phyloP scores from a whole-genome alignment of 495 filamentous ascomycete species.

The Chaetomium cochliodes region DNA sequence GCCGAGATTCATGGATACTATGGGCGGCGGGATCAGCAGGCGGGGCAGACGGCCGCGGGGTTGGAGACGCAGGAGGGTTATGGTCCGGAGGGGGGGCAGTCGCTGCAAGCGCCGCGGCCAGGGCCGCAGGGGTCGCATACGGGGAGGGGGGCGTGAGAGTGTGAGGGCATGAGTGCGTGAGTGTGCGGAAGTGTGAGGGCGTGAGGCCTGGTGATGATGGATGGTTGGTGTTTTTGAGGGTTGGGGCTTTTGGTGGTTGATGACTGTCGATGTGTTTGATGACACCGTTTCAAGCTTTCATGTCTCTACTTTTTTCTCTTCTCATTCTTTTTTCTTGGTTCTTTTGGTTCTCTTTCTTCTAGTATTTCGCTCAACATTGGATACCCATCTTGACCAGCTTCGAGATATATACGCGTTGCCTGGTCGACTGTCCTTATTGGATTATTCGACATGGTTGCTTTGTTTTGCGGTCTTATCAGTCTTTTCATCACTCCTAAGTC shows the following conservation, averaged over 20 bases:
- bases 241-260: background rate
- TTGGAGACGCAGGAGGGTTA: conserved; percentile 8
- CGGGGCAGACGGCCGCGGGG: conserved; percentile 38
- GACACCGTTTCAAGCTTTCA: background rate
- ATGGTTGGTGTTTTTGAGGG: background rate
- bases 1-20: conserved; percentile 40
- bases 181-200: too few species aligned
- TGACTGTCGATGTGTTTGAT: background rate
- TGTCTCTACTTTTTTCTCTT: background rate
- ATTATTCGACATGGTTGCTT: background rate
- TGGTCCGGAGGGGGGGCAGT: conserved; percentile 19
- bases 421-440: conserved; percentile 11
- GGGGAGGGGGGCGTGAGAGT: background rate
- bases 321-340: background rate
- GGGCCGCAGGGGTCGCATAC: background rate
- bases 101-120: background rate
- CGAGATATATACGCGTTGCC: background rate
- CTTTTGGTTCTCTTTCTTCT: background rate
- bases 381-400: conserved; percentile 14
- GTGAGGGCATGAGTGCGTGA: too few species aligned
- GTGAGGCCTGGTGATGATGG: too few species aligned
- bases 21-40: conserved; percentile 32
- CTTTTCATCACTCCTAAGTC: background rate
- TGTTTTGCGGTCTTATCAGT: background rate
- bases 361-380: background rate